These are phyloP conservation scores for Paxillus ammoniavirescens DNA, from an alignment of 768 basidiomycete species.

Conservation along the genomic window DNA sequence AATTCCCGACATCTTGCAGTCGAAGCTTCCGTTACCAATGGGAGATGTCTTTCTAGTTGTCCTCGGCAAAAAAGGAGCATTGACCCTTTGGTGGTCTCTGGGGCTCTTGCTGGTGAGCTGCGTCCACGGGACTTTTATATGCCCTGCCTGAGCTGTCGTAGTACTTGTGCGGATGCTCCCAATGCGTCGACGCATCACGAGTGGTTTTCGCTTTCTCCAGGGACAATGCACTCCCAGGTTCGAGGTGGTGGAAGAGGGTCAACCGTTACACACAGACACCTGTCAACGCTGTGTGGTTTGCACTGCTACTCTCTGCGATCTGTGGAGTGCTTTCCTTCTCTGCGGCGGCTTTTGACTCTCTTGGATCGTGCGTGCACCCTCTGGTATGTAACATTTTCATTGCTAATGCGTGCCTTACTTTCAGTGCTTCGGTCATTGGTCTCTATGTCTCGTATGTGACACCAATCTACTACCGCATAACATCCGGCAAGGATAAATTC, in stretches of 20 bases:
- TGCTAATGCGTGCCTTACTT: neutral
- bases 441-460: conserved; percentile 39
- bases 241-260: conserved; percentile 35
- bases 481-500: conserved; percentile 31
- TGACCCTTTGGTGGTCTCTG: no score
- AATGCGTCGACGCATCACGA: conserved; percentile 45
- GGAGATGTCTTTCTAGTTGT: conserved; percentile 41
- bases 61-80: conserved; percentile 40
- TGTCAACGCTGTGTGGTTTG: conserved; percentile 41
- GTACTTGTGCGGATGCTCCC: conserved; percentile 45
- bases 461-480: conserved; percentile 37
- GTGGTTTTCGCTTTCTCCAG: conserved; percentile 45
- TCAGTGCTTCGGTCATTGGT: conserved; percentile 32
- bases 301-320: conserved; percentile 29
- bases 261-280: conserved; percentile 34
- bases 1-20: conserved; percentile 32
- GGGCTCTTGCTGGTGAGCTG: conserved; percentile 40
- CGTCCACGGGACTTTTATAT: neutral
- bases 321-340: conserved; percentile 36
- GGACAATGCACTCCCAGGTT: conserved; percentile 39
- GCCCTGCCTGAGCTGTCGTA: conserved; percentile 12
- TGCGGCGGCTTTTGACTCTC: conserved; percentile 29
- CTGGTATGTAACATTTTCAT: neutral
- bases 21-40: conserved; percentile 38
- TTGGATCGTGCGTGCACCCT: conserved; percentile 29